Conservation (phyloP, 2,329 filamentous ascomycete species). For the Allantophomopsis cytisporea region DNA sequence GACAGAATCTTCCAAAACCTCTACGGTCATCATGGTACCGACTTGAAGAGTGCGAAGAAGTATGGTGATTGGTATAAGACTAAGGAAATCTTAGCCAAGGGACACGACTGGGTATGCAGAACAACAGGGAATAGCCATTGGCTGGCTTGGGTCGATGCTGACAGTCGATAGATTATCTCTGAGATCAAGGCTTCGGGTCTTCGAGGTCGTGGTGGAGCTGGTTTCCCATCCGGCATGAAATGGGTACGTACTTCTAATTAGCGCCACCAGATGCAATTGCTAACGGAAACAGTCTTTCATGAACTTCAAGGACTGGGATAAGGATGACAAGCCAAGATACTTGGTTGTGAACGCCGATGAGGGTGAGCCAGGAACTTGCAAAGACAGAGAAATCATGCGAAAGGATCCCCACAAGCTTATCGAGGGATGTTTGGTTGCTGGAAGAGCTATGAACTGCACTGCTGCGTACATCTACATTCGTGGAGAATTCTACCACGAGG, state of each 20-base stretch:
- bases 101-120: constrained; percentile 69
- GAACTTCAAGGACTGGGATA: constrained; percentile 99
- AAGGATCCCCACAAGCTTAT: constrained; percentile 99
- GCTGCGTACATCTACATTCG: constrained; percentile 99
- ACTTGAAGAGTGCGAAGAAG: constrained; percentile 89
- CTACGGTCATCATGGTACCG: constrained; percentile 82
- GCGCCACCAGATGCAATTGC: no score
- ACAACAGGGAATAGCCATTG: neutral
- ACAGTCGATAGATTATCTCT: constrained; percentile 59
- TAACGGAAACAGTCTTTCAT: constrained; percentile 67
- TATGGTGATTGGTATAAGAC: constrained; percentile 99
- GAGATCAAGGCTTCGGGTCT: constrained; percentile 96
- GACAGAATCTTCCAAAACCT: constrained; percentile 99
- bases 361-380: constrained; percentile 97
- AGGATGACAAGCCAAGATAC: constrained; percentile 91
- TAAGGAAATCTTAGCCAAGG: constrained; percentile 95
- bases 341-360: constrained; percentile 97
- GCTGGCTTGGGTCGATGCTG: constrained; percentile 3
- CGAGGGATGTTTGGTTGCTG: constrained; percentile 91
- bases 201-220: constrained; percentile 89
- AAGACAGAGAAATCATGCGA: constrained; percentile 99
- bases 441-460: constrained; percentile 96
- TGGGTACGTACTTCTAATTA: constrained; percentile 52
- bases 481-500: constrained; percentile 95
- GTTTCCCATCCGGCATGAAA: constrained; percentile 97